Conservation (phyloP, 2,329 filamentous ascomycete species). For the Ophiostoma ulmi region DNA sequence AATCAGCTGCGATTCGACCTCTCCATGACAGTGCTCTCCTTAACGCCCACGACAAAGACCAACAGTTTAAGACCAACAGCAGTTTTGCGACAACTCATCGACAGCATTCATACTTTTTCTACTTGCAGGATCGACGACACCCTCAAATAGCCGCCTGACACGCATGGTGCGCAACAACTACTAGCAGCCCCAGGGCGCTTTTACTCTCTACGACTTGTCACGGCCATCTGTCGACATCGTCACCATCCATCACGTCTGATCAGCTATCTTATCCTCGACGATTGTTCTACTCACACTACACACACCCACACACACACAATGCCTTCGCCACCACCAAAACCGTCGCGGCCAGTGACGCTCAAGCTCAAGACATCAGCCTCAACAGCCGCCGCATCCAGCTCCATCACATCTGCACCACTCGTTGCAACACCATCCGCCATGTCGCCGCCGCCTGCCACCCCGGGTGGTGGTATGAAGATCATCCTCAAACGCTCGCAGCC, state of each 20-base stretch:
- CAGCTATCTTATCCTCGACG: background rate
- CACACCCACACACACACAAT: slow-evolving; percentile 17
- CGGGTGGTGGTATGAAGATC: slow-evolving; percentile 30
- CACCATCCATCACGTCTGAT: background rate
- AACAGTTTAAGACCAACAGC: background rate
- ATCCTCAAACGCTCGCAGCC: slow-evolving; percentile 31
- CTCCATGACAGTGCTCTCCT: background rate
- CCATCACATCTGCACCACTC: slow-evolving; percentile 23
- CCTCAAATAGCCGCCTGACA: background rate
- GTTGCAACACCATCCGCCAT: slow-evolving; percentile 26
- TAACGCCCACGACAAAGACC: background rate
- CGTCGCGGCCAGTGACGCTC: slow-evolving; percentile 25
- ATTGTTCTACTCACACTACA: background rate
- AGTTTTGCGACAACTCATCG: background rate
- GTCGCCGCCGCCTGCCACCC: slow-evolving; percentile 26
- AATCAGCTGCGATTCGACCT: background rate
- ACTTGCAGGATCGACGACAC: background rate
- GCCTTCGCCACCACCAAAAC: slow-evolving; percentile 27
- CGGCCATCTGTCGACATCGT: background rate
- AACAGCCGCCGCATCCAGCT: slow-evolving; percentile 1
- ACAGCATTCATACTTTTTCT: background rate
- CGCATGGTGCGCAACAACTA: slow-evolving; percentile 2
- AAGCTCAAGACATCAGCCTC: slow-evolving; percentile 25
- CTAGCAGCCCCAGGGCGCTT: slow-evolving; percentile 10
- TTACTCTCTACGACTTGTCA: no score